Base-by-base conservation (phyloP, 345 rosid genomes). In the Pugionium cornutum region DNA sequence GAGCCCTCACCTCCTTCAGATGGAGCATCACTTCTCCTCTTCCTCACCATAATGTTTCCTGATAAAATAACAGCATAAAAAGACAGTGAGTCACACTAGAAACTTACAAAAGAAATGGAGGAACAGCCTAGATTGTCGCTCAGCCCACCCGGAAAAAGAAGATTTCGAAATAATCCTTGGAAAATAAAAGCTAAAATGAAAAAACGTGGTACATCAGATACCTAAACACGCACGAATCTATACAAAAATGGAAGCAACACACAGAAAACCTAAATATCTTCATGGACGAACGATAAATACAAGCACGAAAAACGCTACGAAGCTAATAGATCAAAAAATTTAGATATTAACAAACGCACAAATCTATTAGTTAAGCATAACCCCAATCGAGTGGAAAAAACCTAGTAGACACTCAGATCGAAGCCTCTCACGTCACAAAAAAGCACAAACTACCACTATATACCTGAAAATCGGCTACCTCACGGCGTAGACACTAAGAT, bases 1-100 rank as follows among this genome's bases (percentile, higher is more conserved):
- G 96, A 84, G 56, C 89, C 79, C 77, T 89, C 97, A n/a, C 91
- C 86, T 29, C 76, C 84, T 70, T 80, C 66, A 5, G 81, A 56
- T 61, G 86, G 75, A 73, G 25, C 74, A 7, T 81, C 90, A 6
- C 82, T 76, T 78, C 89, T 83, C 75, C 67, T 88, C 94, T 92
- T 92, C 76, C 90, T 78, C 71, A 73, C 90, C 97, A 89, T 91
- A 10, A 40, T 70, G 75, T 49, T n/a, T 54, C 2, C 88, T 80
- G 60, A 0, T n/a, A 39, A 44, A 59, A 52, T 4, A 44, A 58
- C 64, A 28, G 5, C 35, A n/a, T n/a, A n/a, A n/a, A n/a, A n/a
- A n/a, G n/a, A n/a, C n/a, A n/a, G n/a, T n/a, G n/a, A n/a, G n/a
- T n/a, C n/a, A n/a, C n/a, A n/a, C n/a, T n/a, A n/a, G n/a, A n/a